phyloP scores from a whole-genome alignment of 164 flowering plant species.

The Platanus orientalis region DNA sequence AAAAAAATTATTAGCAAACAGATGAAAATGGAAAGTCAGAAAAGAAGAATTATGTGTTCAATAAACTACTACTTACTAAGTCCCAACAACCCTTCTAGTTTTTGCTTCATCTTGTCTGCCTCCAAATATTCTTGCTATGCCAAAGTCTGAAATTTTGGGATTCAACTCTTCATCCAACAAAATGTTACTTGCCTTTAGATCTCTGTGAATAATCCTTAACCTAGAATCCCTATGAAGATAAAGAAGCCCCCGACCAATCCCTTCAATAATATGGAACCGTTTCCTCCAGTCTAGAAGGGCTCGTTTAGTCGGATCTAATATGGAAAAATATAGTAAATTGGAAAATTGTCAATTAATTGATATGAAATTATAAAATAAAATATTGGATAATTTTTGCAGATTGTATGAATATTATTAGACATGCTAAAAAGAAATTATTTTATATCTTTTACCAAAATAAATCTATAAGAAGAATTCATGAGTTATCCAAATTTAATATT shows the following conservation, averaged over 20 bases:
- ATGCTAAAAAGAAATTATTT: too few species aligned
- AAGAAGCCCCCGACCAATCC: slow-evolving; percentile 22
- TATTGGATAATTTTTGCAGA: too few species aligned
- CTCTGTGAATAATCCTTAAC: slow-evolving; percentile 17
- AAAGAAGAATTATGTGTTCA: background rate
- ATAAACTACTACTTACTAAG: slow-evolving; percentile 18
- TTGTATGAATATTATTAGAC: too few species aligned
- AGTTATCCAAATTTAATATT: too few species aligned
- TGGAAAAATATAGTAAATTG: background rate
- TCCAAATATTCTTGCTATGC: slow-evolving; percentile 22
- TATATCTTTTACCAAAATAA: too few species aligned
- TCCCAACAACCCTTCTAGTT: slow-evolving; percentile 20
- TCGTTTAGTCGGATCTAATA: slow-evolving; percentile 3
- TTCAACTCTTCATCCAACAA: slow-evolving; percentile 15
- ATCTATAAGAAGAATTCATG: too few species aligned
- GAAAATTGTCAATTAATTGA: background rate
- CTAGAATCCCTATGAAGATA: slow-evolving; percentile 22
- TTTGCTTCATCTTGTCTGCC: slow-evolving; percentile 12
- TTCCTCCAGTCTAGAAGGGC: slow-evolving; percentile 10
- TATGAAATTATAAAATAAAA: too few species aligned
- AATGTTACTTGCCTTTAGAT: slow-evolving; percentile 18
- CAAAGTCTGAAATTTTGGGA: slow-evolving; percentile 26
- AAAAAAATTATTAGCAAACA: too few species aligned
- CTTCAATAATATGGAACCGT: slow-evolving; percentile 14
- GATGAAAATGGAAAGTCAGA: too few species aligned